Conservation (phyloP, 305 asterid species). For the Fraxinus xanthoxyloides region DNA sequence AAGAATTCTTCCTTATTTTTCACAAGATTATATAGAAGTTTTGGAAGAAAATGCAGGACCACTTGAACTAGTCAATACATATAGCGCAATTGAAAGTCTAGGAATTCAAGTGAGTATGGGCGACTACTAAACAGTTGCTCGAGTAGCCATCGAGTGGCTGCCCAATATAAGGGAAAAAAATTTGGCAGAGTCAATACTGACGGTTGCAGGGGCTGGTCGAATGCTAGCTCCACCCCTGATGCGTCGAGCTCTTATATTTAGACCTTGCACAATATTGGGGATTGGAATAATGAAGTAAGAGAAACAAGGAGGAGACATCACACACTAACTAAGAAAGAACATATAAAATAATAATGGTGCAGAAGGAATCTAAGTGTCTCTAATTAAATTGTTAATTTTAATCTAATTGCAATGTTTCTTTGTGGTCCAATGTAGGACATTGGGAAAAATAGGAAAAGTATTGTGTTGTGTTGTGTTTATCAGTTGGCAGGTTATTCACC, state of each 20-base stretch:
- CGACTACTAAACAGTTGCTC: too few species aligned
- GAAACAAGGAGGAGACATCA: constrained; percentile 34
- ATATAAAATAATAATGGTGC: constrained; percentile 27
- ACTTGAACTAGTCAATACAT: not conserved
- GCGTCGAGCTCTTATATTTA: too few species aligned
- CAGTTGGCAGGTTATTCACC: not conserved
- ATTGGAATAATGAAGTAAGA: not conserved
- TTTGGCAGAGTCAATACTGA: too few species aligned
- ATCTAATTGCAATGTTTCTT: constrained; percentile 38
- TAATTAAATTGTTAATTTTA: constrained; percentile 21
- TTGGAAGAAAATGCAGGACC: constrained; percentile 24
- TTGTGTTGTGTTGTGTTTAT: constrained; percentile 17
- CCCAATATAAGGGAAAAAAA: not conserved
- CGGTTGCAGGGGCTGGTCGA: not conserved
- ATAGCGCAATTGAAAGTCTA: too few species aligned
- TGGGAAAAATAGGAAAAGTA: constrained; percentile 43
- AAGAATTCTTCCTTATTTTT: too few species aligned
- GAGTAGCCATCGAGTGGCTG: too few species aligned
- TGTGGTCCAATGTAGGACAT: constrained; percentile 34
- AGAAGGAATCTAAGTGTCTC: constrained; percentile 41
- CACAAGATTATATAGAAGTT: constrained; percentile 7
- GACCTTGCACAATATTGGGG: not conserved
- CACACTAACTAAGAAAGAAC: constrained; percentile 41
- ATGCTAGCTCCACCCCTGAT: not conserved
- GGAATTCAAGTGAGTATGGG: too few species aligned